phyloP scores from a whole-genome alignment of 164 flowering plant species.

The Warburgia ugandensis region DNA sequence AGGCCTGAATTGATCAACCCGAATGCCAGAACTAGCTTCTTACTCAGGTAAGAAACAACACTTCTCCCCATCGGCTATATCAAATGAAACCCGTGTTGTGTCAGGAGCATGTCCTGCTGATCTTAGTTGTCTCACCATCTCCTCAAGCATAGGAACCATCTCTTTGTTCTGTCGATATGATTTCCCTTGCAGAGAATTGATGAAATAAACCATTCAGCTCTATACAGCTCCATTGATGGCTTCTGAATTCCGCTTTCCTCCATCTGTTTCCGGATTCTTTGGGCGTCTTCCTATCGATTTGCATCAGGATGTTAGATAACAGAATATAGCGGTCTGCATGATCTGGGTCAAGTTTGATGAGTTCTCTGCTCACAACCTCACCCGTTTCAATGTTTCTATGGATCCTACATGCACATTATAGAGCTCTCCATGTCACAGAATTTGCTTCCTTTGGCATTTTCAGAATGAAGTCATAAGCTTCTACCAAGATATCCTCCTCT shows the following conservation, averaged over 20 bases:
- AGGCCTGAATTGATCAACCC: slow-evolving; percentile 18
- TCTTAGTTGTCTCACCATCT: slow-evolving; percentile 17
- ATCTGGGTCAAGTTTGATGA: slow-evolving; percentile 22
- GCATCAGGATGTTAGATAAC: slow-evolving; percentile 22
- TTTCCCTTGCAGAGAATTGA: slow-evolving; percentile 23
- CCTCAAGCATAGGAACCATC: slow-evolving; percentile 15
- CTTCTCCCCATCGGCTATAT: slow-evolving; percentile 26
- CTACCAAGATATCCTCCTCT: slow-evolving; percentile 26
- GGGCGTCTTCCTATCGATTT: slow-evolving; percentile 27
- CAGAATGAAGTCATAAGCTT: slow-evolving; percentile 23
- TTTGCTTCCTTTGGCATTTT: slow-evolving; percentile 22
- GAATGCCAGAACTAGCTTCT: slow-evolving; percentile 24
- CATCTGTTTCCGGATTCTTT: slow-evolving; percentile 20
- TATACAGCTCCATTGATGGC: slow-evolving; percentile 27
- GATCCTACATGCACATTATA: slow-evolving; percentile 24
- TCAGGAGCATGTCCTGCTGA: slow-evolving; percentile 17
- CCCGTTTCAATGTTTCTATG: slow-evolving; percentile 21
- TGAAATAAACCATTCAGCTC: slow-evolving; percentile 23
- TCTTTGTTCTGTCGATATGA: slow-evolving; percentile 19
- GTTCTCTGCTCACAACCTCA: slow-evolving; percentile 18
- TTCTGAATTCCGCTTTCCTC: slow-evolving; percentile 22
- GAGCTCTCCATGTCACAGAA: slow-evolving; percentile 27
- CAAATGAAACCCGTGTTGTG: slow-evolving; percentile 17
- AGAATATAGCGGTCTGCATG: slow-evolving; percentile 25
- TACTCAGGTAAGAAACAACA: slow-evolving; percentile 20